Evolutionary conservation across 2,329 filamentous ascomycete species (phyloP).

Genomic region (Pyrenophora graminea): DNA sequence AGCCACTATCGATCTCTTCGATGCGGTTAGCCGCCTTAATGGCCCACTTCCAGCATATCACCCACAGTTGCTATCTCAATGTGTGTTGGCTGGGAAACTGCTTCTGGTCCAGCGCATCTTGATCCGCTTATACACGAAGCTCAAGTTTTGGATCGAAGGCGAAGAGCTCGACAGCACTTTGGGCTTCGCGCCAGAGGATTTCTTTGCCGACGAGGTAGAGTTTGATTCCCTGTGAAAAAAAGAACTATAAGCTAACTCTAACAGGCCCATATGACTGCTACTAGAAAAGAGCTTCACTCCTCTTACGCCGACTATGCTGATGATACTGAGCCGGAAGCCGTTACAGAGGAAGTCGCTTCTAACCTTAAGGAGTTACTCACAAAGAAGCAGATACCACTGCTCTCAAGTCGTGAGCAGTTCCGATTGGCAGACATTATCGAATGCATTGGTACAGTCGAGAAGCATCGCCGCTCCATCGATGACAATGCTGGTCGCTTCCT

Average conservation of each 20-base stretch:
- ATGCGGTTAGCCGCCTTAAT: slow-evolving; percentile 81
- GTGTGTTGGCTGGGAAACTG: slow-evolving; percentile 79
- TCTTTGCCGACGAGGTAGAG: slow-evolving; percentile 54
- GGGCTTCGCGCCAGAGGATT: slow-evolving; percentile 57
- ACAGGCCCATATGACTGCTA: slow-evolving; percentile 46
- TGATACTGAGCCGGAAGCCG: slow-evolving; percentile 63
- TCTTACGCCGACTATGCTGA: slow-evolving; percentile 59
- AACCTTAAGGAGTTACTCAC: slow-evolving; percentile 78
- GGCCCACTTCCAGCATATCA: slow-evolving; percentile 89
- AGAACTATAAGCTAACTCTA: slow-evolving; percentile 7
- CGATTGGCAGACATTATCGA: slow-evolving; percentile 82
- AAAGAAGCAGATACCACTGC: slow-evolving; percentile 72
- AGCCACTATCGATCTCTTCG: slow-evolving; percentile 71
- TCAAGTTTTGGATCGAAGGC: slow-evolving; percentile 83
- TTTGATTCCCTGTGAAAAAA: not conserved
- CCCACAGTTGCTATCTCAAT: slow-evolving; percentile 86
- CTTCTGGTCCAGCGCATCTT: slow-evolving; percentile 73
- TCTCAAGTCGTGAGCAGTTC: slow-evolving; percentile 85
- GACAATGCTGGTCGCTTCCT: slow-evolving; percentile 87
- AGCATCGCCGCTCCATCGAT: slow-evolving; percentile 85
- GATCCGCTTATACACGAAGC: slow-evolving; percentile 69
- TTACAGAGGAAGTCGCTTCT: slow-evolving; percentile 72
- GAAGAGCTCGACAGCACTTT: slow-evolving; percentile 80
- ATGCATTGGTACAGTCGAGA: slow-evolving; percentile 81
- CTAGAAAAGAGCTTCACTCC: slow-evolving; percentile 55